Evolutionary conservation across 2,329 filamentous ascomycete species (phyloP).

Genomic region (Lithohypha guttulata): DNA sequence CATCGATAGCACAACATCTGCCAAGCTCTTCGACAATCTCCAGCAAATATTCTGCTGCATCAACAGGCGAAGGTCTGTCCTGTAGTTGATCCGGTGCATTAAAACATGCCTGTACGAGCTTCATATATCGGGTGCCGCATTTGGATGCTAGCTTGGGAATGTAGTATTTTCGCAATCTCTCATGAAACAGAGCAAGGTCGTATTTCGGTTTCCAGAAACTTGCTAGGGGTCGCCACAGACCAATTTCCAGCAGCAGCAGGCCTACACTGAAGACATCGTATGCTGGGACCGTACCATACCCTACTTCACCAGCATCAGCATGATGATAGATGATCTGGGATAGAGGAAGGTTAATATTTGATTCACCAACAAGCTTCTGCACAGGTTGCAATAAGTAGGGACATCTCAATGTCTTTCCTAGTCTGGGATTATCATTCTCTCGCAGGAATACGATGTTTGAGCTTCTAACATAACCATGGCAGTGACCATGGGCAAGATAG

Average conservation of each 20-base stretch:
- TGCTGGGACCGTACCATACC: conserved; percentile 27
- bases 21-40: conserved; percentile 19
- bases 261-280: conserved; percentile 53
- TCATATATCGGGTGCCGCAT: conserved; percentile 54
- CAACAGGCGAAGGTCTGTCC: conserved; percentile 18
- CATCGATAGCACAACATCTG: conserved; percentile 21
- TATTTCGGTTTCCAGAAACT: conserved; percentile 57
- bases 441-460: conserved; percentile 48
- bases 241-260: conserved; percentile 51
- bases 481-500: conserved; percentile 45
- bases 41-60: conserved; percentile 20
- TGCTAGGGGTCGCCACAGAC: conserved; percentile 51
- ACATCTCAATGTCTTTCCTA: conserved; percentile 9
- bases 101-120: conserved; percentile 51
- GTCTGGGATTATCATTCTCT: conserved; percentile 23
- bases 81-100: conserved; percentile 38
- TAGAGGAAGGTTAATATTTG: conserved; percentile 27
- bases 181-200: conserved; percentile 50
- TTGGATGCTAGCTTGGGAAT: conserved; percentile 51
- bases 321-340: conserved; percentile 51
- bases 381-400: conserved; percentile 20
- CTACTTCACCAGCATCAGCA: conserved; percentile 37
- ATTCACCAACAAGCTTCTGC: conserved; percentile 18
- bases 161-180: conserved; percentile 52
- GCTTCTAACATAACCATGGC: conserved; percentile 55